Conservation (phyloP, 2,329 filamentous ascomycete species). For the Aspergillus neoniger region DNA sequence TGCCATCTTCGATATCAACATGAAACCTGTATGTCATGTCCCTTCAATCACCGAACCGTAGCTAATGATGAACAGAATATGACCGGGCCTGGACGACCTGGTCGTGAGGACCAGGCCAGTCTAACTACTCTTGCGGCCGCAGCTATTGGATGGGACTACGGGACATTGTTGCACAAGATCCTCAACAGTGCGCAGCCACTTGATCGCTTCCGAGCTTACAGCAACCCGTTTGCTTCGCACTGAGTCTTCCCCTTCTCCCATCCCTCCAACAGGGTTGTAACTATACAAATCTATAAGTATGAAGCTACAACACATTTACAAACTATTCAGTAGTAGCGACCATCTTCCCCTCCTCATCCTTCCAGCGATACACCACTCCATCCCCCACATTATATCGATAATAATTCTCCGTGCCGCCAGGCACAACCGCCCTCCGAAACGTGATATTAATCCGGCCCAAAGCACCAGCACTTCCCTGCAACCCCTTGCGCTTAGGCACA, state of each 20-base stretch:
- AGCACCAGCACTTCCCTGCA: slow-evolving; percentile 52
- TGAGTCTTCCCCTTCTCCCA: background rate
- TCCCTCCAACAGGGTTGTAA: background rate
- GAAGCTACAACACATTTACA: background rate
- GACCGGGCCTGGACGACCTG: slow-evolving; percentile 52
- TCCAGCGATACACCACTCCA: slow-evolving; percentile 70
- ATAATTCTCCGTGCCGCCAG: slow-evolving; percentile 76
- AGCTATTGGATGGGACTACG: slow-evolving; percentile 48
- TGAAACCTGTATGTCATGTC: slow-evolving; percentile 20
- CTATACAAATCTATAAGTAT: too few species aligned
- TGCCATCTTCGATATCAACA: slow-evolving; percentile 10
- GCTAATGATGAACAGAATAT: slow-evolving; percentile 40
- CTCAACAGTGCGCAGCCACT: slow-evolving; percentile 21
- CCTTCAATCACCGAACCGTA: slow-evolving; percentile 15
- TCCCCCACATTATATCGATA: slow-evolving; percentile 79
- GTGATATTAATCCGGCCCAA: slow-evolving; percentile 75
- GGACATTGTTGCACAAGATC: slow-evolving; percentile 41
- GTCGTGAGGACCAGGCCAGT: slow-evolving; percentile 52
- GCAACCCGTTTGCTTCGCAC: slow-evolving; percentile 10
- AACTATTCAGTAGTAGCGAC: slow-evolving; percentile 4
- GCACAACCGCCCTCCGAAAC: slow-evolving; percentile 70
- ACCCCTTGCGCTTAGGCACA: slow-evolving; percentile 71
- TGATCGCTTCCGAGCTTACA: slow-evolving; percentile 14
- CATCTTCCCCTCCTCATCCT: slow-evolving; percentile 45
- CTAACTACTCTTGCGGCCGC: slow-evolving; percentile 49